Percentiles rank a stretch among this genome's conserved stretches.
phyloP scores from a whole-genome alignment of 805 yeast genomes.

The Yarrowia porcina region DNA sequence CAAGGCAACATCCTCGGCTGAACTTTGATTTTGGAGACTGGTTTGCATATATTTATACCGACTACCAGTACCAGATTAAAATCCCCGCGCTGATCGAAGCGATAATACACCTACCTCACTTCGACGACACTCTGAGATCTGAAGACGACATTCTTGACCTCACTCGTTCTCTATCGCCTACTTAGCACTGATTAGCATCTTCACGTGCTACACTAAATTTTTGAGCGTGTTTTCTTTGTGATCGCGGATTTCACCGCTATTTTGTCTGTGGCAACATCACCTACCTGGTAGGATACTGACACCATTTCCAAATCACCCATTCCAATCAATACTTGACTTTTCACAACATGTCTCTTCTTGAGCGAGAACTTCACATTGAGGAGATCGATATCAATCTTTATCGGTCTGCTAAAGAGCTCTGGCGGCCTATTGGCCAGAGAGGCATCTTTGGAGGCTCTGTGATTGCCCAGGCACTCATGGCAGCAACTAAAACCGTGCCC shows the following conservation, averaged over 20 bases:
- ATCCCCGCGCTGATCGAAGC: neutral
- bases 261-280: too few relatives aligned
- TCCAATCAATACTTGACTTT: too few relatives aligned
- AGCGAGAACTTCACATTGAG: conserved; percentile 27
- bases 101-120: neutral
- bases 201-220: neutral
- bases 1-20: conserved; percentile 23
- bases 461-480: conserved; percentile 29
- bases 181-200: neutral
- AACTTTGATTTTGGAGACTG: neutral
- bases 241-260: too few relatives aligned
- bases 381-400: conserved; percentile 27
- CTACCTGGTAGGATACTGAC: too few relatives aligned
- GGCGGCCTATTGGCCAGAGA: conserved; percentile 29
- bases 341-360: conserved; percentile 27
- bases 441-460: conserved; percentile 30
- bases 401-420: conserved; percentile 26
- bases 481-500: conserved; percentile 27
- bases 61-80: too few relatives aligned
- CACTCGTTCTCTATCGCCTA: neutral
- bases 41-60: conserved; percentile 15
- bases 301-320: too few relatives aligned
- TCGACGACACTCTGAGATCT: neutral
- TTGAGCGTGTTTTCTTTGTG: too few relatives aligned
- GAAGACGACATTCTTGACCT: neutral